phyloP scores from a whole-genome alignment of 768 basidiomycete species.

The Calocera viscosa region DNA sequence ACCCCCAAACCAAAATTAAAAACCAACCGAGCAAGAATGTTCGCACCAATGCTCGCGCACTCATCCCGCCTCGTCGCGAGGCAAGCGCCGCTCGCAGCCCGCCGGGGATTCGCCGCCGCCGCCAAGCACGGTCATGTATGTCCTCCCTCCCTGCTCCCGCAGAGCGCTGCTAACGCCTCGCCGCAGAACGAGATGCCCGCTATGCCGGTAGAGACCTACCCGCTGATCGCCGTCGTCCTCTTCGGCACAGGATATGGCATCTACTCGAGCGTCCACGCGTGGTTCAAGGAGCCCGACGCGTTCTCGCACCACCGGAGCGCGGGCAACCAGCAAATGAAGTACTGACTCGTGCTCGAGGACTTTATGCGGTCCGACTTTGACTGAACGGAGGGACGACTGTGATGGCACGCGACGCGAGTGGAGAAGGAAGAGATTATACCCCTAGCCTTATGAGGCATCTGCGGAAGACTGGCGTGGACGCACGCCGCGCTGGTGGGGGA shows the following conservation, averaged over 20 bases:
- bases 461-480: not conserved
- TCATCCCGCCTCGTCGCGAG: not conserved
- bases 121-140: not conserved
- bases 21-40: not conserved
- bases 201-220: not conserved
- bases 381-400: not conserved
- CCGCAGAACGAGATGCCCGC: not conserved
- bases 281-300: not conserved
- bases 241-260: not conserved
- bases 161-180: not conserved
- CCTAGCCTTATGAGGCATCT: not conserved
- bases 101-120: not conserved
- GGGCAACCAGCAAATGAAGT: not conserved
- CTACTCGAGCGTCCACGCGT: not conserved
- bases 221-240: not conserved
- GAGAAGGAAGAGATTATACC: not conserved
- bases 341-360: not conserved
- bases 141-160: not conserved
- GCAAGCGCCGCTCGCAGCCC: not conserved
- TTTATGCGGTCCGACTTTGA: not conserved
- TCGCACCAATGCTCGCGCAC: not conserved
- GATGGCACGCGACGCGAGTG: not conserved
- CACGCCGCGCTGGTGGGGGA: too few relatives aligned
- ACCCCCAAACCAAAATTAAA: not conserved
- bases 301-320: not conserved